Evolutionary conservation across 179 eudicot genomes (phyloP), one percentile per base, ranked within the genome.

Genomic region (Beta lomatogona): DNA sequence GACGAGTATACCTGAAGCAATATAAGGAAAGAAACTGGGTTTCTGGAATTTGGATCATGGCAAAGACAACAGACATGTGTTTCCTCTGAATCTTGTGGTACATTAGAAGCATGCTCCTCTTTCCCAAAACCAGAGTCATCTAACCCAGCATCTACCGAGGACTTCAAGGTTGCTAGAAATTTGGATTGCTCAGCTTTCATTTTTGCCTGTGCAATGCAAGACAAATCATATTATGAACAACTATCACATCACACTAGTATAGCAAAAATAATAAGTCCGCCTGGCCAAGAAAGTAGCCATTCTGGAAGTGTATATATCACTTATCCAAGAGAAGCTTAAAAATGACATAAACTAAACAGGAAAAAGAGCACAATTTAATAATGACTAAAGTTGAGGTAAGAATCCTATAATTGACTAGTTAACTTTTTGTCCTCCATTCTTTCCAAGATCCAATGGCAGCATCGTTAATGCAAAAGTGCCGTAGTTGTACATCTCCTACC

Each of bases 121-220:
- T 86, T 88, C 41, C 69, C 91, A 48, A 74, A 70, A 74, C 77
- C 75, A 31, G 88, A 76, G 77, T 84, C 94, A 82, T 89, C 91
- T 84, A 86, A 79, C 63, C 57, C 91, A 60, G 85, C 83, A 80
- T 84, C 92, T 59, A 81, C 78, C 22, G 84, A 63, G n/a, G 89
- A 88, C 80, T 88, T 85, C 75, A 89, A 57, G 86, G 83, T 94
- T 13, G 87, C 93, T 85, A 97, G 59, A 85, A 97, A 97, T 82
- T 93, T 97, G 28, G 97, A 91, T 73, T 97, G 99, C 83, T 93
- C 93, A 10, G 95, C 95, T 85, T 91, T 90, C 99, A 97, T 97
- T 87, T 92, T 95, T 75, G 93, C 98, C 99, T 97, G 90, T 81
- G 86, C 64, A 86, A 53, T 48, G 79, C 31, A 68, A 48, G 61